Evolutionary conservation across 1,284 basidiomycete species (phyloP).

Genomic region (Tilletiaria anomala): DNA sequence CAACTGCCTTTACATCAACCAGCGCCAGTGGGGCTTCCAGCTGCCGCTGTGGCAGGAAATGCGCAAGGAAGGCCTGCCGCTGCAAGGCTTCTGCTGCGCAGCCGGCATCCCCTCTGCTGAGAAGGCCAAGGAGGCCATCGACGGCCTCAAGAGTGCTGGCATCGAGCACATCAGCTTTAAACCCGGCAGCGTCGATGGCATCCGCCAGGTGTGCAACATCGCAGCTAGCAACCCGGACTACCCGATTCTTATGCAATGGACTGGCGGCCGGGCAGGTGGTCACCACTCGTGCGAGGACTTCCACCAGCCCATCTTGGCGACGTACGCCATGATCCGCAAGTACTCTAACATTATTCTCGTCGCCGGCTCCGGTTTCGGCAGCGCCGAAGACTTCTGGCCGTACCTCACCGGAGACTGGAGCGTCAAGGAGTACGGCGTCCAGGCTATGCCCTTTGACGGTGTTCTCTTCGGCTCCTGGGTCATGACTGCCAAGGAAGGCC

Average conservation of each 20-base stretch:
- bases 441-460: constrained; percentile 96
- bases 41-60: constrained; percentile 94
- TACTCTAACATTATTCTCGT: constrained; percentile 78
- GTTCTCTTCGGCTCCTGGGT: constrained; percentile 89
- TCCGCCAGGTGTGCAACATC: constrained; percentile 91
- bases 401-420: constrained; percentile 96
- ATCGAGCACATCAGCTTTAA: constrained; percentile 95
- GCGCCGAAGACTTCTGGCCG: constrained; percentile 87
- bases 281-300: constrained; percentile 98
- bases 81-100: constrained; percentile 96
- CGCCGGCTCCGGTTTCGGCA: constrained; percentile 92
- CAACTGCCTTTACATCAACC: constrained; percentile 96
- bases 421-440: constrained; percentile 59
- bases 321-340: constrained; percentile 77
- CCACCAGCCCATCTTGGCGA: constrained; percentile 84
- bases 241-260: constrained; percentile 98
- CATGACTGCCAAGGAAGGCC: constrained; percentile 96
- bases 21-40: constrained; percentile 86
- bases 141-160: constrained; percentile 57
- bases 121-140: constrained; percentile 84
- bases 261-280: constrained; percentile 94
- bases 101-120: constrained; percentile 85
- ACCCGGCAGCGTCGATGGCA: constrained; percentile 90
- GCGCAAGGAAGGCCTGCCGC: constrained; percentile 81
- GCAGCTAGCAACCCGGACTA: constrained; percentile 86